Base-by-base conservation (phyloP, 345 rosid genomes). In the Eucalyptus coolabah region DNA sequence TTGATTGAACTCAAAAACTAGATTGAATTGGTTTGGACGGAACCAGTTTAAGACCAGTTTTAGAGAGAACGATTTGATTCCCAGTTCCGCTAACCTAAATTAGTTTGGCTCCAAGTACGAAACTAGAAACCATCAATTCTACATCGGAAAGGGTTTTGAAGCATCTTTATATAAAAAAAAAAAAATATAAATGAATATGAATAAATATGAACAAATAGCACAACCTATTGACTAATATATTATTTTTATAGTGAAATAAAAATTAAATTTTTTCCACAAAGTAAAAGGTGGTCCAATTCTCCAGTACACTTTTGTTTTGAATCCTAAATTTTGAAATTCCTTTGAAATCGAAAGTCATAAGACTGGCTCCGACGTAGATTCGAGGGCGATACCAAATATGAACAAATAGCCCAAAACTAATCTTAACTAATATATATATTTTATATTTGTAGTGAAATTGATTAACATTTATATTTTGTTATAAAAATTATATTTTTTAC, bases 361-460 rank as follows among this genome's bases (percentile, higher is more conserved):
- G 12, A 5, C 6, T 3, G 3, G 32, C 1, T 28, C 30, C 67
- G 0, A 53, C 0, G 10, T 53, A 19, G 24, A 53, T 53, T 53
- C 9, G 1, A 53, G 2, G 56, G 56, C 1, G 15, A 28, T 26
- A 59, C 7, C 15, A 10, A 59, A 59, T 59, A 59, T 59, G 1
- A 59, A 24, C 65, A 26, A 11, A 59, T 28, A 59, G 30, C n/a
- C 0, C 0, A 1, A 26, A 0, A n/a, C n/a, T n/a, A n/a, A 3
- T 59, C 15, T 59, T 26, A 59, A 59, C 30, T 26, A 59, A 59
- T 59, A 11, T 26, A 59, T 10, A 5, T 59, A 26, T 59, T 59
- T 26, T 10, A 5, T 59, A 26, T 59, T 59, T 26, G 6, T 10
- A 59, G 15, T 59, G 65, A 59, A 59, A 26, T 26, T 59, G 13